These are phyloP conservation scores for Podaxis pistillaris DNA, from an alignment of 768 basidiomycete genomes.

Conservation along the genomic window DNA sequence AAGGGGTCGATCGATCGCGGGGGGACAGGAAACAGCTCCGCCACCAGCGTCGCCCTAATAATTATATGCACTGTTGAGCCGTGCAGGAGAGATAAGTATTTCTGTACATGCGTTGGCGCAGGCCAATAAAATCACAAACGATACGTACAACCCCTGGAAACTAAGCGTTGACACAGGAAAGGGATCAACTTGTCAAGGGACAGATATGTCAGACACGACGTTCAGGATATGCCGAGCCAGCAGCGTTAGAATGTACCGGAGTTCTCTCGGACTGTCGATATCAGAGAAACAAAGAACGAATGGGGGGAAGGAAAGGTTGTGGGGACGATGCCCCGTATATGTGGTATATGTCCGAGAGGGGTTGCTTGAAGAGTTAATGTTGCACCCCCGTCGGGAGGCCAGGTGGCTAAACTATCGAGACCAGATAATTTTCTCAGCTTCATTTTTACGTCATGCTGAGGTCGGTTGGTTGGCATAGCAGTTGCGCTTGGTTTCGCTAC, in stretches of 20 bases:
- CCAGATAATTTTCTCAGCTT: neutral
- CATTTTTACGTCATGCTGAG: conserved; percentile 5
- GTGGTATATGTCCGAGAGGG: neutral
- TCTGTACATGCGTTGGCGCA: neutral
- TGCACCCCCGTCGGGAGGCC: neutral
- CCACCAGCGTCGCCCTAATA: conserved; percentile 4
- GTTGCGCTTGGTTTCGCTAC: neutral
- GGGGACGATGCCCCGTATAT: neutral
- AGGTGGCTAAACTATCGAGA: neutral
- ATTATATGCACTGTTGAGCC: neutral
- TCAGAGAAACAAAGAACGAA: neutral
- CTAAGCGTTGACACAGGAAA: neutral
- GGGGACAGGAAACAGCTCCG: neutral
- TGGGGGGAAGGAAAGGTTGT: neutral
- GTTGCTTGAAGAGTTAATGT: neutral
- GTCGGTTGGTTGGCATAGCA: conserved; percentile 6
- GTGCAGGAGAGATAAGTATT: conserved; percentile 1
- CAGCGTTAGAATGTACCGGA: conserved; percentile 2
- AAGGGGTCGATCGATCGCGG: conserved; percentile 4
- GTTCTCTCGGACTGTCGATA: neutral
- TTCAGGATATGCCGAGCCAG: conserved; percentile 7
- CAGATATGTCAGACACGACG: neutral
- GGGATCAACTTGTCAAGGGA: conserved; percentile 4
- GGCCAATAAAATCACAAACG: neutral
- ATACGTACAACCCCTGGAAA: neutral